Conservation (phyloP, 2,329 filamentous ascomycete genomes). For the Neopestalotiopsis clavispora region DNA sequence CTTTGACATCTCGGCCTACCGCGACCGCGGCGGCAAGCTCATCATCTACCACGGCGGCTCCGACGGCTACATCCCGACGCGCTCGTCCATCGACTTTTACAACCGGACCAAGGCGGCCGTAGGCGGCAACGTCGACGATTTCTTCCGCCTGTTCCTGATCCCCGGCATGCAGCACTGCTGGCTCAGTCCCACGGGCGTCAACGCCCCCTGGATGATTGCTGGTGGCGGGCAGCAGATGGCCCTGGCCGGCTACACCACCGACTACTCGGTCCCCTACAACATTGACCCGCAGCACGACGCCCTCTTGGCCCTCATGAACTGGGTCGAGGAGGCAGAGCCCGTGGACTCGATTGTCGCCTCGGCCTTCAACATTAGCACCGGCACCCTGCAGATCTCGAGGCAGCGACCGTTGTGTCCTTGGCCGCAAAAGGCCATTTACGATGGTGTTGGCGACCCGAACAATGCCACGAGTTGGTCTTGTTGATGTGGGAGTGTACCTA, state of each 20-base stretch:
- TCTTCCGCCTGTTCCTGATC: conserved; percentile 51
- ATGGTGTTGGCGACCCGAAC: conserved; percentile 5
- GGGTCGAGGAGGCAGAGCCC: conserved; percentile 33
- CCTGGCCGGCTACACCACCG: conserved; percentile 32
- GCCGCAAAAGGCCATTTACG: conserved; percentile 12
- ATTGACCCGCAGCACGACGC: conserved; percentile 29
- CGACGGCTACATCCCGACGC: conserved; percentile 33
- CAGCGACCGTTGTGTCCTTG: conserved; percentile 13
- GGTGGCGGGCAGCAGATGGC: conserved; percentile 31
- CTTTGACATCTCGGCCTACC: conserved; percentile 35
- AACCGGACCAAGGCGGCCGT: conserved; percentile 30
- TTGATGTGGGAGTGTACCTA: neutral
- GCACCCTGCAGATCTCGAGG: neutral
- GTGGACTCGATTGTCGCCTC: conserved; percentile 31
- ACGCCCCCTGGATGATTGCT: conserved; percentile 37
- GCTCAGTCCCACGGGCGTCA: conserved; percentile 28
- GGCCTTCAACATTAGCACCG: conserved; percentile 9
- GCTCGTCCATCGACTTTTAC: conserved; percentile 33
- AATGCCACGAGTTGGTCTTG: conserved; percentile 11
- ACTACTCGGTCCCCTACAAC: conserved; percentile 33
- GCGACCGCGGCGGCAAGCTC: conserved; percentile 32
- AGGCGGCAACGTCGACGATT: conserved; percentile 43
- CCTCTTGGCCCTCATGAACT: conserved; percentile 34
- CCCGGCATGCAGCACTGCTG: conserved; percentile 51
- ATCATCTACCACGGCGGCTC: conserved; percentile 37